These are phyloP conservation scores for Globisporangium echinulatum DNA, from an alignment of 352 stramenopile species.

Conservation along the genomic window DNA sequence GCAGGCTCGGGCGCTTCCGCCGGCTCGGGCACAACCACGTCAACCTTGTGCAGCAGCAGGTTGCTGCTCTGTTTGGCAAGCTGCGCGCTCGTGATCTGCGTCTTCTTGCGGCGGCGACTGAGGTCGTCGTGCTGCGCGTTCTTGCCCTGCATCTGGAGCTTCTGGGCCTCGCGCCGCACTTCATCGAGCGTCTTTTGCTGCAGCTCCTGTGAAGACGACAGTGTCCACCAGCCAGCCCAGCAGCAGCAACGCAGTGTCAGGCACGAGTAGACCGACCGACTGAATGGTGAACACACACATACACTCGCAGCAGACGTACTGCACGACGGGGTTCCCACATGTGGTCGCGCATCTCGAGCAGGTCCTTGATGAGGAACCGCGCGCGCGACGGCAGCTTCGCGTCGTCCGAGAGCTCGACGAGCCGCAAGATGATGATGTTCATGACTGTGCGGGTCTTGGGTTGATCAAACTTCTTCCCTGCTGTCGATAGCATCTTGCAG, in stretches of 20 bases:
- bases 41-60: conserved; percentile 46
- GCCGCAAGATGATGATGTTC: conserved; percentile 79
- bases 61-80: conserved; percentile 79
- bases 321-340: conserved; percentile 83
- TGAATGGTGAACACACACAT: neutral
- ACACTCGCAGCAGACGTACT: conserved; percentile 12
- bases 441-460: conserved; percentile 70
- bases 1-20: conserved; percentile 6
- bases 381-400: conserved; percentile 59
- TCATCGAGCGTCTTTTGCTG: conserved; percentile 86
- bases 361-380: conserved; percentile 79
- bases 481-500: conserved; percentile 81
- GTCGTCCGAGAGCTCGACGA: conserved; percentile 80
- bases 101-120: conserved; percentile 63
- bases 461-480: conserved; percentile 85
- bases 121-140: conserved; percentile 85
- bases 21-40: conserved; percentile 7
- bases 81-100: conserved; percentile 69
- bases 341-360: conserved; percentile 81
- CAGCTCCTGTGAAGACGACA: conserved; percentile 35
- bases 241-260: neutral
- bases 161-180: conserved; percentile 74
- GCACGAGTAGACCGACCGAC: neutral
- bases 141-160: conserved; percentile 79
- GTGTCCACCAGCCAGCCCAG: neutral